These are phyloP conservation scores for Plasmodium ovale DNA, from an alignment of 169 alveolate genomes.

Conservation along the genomic window DNA sequence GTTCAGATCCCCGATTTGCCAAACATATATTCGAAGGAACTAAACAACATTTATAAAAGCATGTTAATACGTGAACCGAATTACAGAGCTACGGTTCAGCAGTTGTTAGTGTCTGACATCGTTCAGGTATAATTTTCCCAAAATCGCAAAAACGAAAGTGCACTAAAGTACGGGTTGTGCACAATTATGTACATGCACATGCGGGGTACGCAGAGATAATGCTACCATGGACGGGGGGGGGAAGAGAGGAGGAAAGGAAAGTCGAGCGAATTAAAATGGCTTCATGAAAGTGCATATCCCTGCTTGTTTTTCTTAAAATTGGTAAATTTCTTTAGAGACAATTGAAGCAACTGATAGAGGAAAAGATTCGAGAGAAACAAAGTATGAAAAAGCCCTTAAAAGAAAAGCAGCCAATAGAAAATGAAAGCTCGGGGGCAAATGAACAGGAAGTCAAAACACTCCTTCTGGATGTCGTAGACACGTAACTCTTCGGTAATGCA, in stretches of 20 bases:
- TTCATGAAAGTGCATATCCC: neutral
- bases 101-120: conserved; percentile 62
- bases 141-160: neutral
- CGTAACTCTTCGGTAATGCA: neutral
- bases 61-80: conserved; percentile 81
- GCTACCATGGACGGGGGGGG: too few species aligned
- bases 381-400: conserved; percentile 59
- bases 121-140: conserved; percentile 42
- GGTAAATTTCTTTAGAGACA: conserved; percentile 25
- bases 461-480: conserved; percentile 39
- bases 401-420: conserved; percentile 52
- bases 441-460: conserved; percentile 73
- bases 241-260: neutral
- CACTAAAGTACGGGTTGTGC: neutral
- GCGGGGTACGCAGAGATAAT: too few species aligned
- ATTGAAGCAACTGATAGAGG: conserved; percentile 47
- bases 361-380: conserved; percentile 62
- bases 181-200: too few species aligned
- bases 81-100: conserved; percentile 74
- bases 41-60: conserved; percentile 81
- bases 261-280: too few species aligned
- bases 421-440: conserved; percentile 55
- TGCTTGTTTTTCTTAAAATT: neutral
- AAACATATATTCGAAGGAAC: conserved; percentile 79
- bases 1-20: conserved; percentile 85